Conservation (phyloP, 2,329 filamentous ascomycete species). For the Beauveria pseudobassiana region DNA sequence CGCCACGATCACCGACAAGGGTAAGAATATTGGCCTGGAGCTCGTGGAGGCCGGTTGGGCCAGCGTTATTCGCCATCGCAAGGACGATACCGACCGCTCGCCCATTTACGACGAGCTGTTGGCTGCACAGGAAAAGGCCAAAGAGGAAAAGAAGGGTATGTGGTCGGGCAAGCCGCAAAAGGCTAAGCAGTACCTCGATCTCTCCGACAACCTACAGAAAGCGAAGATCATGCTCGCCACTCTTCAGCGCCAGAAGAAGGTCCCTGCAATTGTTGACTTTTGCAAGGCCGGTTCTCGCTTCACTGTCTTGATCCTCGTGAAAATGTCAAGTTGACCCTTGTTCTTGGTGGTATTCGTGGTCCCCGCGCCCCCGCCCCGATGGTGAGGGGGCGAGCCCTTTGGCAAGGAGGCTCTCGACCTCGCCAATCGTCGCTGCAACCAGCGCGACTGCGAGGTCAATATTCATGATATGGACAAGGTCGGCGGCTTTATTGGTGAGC, state of each 20-base stretch:
- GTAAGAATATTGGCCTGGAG: constrained; percentile 76
- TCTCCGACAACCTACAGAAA: constrained; percentile 88
- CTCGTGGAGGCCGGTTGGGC: constrained; percentile 91
- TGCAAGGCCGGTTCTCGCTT: constrained; percentile 97
- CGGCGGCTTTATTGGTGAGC: constrained; percentile 90
- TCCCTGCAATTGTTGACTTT: constrained; percentile 91
- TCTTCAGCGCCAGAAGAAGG: constrained; percentile 82
- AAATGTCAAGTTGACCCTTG: constrained; percentile 88
- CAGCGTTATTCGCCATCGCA: constrained; percentile 88
- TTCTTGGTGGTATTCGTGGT: constrained; percentile 85
- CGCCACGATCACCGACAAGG: constrained; percentile 74
- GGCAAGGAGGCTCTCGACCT: constrained; percentile 92
- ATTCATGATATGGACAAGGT: constrained; percentile 93
- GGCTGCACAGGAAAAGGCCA: constrained; percentile 72
- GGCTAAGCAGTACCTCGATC: constrained; percentile 74
- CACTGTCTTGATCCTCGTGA: constrained; percentile 83
- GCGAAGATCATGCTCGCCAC: constrained; percentile 89
- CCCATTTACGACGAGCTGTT: constrained; percentile 89
- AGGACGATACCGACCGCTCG: constrained; percentile 89
- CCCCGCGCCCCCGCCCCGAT: constrained; percentile 70
- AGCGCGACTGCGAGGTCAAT: constrained; percentile 93
- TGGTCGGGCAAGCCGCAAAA: constrained; percentile 88
- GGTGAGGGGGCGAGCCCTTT: constrained; percentile 80
- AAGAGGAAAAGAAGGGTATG: constrained; percentile 86
- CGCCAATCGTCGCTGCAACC: constrained; percentile 78